These are phyloP conservation scores for Globisporangium spinosum DNA, from an alignment of 352 stramenopile species.

Conservation along the genomic window DNA sequence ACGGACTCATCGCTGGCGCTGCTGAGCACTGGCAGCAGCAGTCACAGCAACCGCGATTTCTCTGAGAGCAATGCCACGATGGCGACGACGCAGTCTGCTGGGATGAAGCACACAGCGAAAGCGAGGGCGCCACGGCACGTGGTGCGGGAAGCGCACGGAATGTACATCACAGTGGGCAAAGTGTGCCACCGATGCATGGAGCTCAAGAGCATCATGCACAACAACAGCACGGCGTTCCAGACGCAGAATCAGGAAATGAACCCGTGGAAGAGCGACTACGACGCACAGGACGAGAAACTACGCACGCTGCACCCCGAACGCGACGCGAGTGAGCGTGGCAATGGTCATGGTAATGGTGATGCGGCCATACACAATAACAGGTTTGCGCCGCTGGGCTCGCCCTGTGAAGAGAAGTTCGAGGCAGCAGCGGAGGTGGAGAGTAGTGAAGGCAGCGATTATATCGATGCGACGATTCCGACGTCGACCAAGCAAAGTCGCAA, in stretches of 20 bases:
- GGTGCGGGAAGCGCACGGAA: background rate
- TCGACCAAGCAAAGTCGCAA: background rate
- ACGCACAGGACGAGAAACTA: slow-evolving; percentile 2
- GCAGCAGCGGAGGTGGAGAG: background rate
- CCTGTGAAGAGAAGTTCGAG: slow-evolving; percentile 4
- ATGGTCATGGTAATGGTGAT: background rate
- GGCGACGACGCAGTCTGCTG: background rate
- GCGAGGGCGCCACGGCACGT: background rate
- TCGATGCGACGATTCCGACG: background rate
- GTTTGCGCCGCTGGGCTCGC: background rate
- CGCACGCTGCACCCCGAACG: background rate
- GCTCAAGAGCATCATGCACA: slow-evolving; percentile 35
- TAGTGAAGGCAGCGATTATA: background rate
- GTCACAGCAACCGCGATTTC: background rate
- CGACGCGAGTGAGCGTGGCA: background rate
- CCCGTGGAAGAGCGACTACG: background rate
- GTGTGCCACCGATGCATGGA: slow-evolving; percentile 60
- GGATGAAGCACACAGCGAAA: background rate
- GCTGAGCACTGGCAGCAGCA: background rate
- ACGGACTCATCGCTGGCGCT: slow-evolving; percentile 3
- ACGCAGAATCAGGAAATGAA: slow-evolving; percentile 14
- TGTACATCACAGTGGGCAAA: slow-evolving; percentile 54
- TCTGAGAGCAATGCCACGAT: background rate
- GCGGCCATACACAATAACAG: background rate
- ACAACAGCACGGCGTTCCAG: slow-evolving; percentile 27